A percentile compares a stretch with the other conserved stretches of the same genome.
phyloP scores from a whole-genome alignment of 768 basidiomycete genomes.

The Suillus cothurnatus region DNA sequence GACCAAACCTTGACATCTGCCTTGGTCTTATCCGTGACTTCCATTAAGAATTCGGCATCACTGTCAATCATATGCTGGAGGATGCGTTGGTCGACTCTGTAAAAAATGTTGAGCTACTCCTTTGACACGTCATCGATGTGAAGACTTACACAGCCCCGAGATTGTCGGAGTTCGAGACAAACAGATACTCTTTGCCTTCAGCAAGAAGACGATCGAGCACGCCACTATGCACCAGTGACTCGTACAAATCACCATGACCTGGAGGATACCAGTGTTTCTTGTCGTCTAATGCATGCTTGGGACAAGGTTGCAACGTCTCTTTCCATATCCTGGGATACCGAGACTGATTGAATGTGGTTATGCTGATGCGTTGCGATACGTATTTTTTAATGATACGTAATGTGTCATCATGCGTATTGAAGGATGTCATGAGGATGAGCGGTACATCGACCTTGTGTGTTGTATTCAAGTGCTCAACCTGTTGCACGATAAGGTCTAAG shows the following conservation, averaged over 20 bases:
- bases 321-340: conserved; percentile 92
- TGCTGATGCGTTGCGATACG: conserved; percentile 90
- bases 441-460: conserved; percentile 85
- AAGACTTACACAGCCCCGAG: conserved; percentile 82
- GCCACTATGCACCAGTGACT: conserved; percentile 87
- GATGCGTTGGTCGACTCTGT: conserved; percentile 80
- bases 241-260: conserved; percentile 96
- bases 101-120: conserved; percentile 11
- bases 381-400: conserved; percentile 97
- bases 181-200: conserved; percentile 96
- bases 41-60: conserved; percentile 88
- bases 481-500: conserved; percentile 91
- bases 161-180: conserved; percentile 97
- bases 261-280: conserved; percentile 97
- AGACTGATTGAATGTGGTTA: conserved; percentile 92
- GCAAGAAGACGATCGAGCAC: conserved; percentile 86
- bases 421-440: conserved; percentile 98
- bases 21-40: conserved; percentile 97
- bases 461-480: conserved; percentile 95
- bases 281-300: conserved; percentile 76
- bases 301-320: conserved; percentile 84
- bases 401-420: conserved; percentile 97
- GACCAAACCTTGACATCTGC: conserved; percentile 60
- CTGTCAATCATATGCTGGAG: conserved; percentile 84
- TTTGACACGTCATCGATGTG: conserved; percentile 4